phyloP scores from a whole-genome alignment of 805 yeast genomes.

The Candida lessepsii region DNA sequence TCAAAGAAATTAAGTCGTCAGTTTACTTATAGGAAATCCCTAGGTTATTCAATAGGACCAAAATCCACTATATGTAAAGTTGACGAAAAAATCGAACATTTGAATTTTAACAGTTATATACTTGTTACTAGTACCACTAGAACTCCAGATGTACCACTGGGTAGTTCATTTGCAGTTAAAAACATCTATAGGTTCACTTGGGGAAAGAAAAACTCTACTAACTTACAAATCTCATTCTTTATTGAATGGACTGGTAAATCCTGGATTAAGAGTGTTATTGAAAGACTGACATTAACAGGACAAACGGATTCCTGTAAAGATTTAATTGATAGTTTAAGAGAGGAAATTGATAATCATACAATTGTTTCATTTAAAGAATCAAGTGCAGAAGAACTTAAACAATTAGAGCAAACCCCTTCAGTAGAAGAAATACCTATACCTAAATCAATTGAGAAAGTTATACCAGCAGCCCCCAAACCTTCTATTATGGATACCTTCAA shows the following conservation, averaged over 20 bases:
- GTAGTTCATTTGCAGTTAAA: conserved; percentile 71
- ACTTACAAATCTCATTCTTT: conserved; percentile 63
- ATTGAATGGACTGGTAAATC: conserved; percentile 89
- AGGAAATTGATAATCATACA: conserved; percentile 22
- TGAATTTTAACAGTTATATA: conserved; percentile 54
- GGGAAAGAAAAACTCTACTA: conserved; percentile 63
- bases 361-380: neutral
- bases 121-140: conserved; percentile 60
- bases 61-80: conserved; percentile 79
- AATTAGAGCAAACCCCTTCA: conserved; percentile 4
- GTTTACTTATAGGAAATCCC: conserved; percentile 69
- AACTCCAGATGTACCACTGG: conserved; percentile 97
- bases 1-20: conserved; percentile 45
- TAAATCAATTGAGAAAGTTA: too few species aligned
- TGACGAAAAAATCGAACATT: conserved; percentile 55
- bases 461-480: too few species aligned
- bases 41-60: conserved; percentile 86
- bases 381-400: neutral
- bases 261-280: conserved; percentile 90
- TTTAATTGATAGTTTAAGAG: conserved; percentile 39
- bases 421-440: neutral
- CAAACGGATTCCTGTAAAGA: conserved; percentile 63
- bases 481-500: neutral
- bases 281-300: conserved; percentile 79
- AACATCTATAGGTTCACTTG: conserved; percentile 75